phyloP scores from a whole-genome alignment of 2,329 filamentous ascomycete species.

The Calonectria henricotiae region DNA sequence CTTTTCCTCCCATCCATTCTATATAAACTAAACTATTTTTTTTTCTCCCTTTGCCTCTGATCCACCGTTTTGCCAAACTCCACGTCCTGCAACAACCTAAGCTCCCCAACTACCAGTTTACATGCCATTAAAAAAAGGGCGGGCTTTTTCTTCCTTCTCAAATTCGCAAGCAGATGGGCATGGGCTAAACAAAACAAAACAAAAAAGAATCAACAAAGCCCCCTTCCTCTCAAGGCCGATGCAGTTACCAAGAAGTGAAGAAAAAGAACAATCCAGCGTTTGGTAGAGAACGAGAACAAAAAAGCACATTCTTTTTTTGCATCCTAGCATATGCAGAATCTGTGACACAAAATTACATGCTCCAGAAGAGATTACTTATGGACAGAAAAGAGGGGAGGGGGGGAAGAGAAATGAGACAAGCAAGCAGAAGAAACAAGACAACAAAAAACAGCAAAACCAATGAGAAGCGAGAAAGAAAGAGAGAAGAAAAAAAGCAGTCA shows the following conservation, averaged over 20 bases:
- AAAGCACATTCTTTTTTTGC: slow-evolving; percentile 36
- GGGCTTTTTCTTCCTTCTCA: neutral
- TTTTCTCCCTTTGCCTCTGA: neutral
- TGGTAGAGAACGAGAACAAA: neutral
- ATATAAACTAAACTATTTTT: slow-evolving; percentile 2
- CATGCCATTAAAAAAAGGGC: neutral
- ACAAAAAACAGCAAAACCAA: neutral
- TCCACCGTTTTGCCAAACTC: neutral
- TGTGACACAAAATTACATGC: slow-evolving; percentile 37
- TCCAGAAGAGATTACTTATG: slow-evolving; percentile 42
- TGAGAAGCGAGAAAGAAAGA: neutral
- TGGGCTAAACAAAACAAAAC: neutral
- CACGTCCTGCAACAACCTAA: neutral
- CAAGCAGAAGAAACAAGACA: neutral
- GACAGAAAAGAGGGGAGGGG: slow-evolving; percentile 30
- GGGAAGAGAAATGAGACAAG: neutral
- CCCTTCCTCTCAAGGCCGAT: neutral
- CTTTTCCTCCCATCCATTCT: neutral
- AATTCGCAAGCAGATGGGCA: neutral
- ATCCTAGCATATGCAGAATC: slow-evolving; percentile 41
- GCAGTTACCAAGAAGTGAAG: neutral
- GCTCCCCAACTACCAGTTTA: neutral
- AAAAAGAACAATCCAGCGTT: neutral
- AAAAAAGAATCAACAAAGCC: neutral
- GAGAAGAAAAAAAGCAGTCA: slow-evolving; percentile 38